phyloP scores from a whole-genome alignment of 2,329 filamentous ascomycete species.

The Aspergillus candidus region DNA sequence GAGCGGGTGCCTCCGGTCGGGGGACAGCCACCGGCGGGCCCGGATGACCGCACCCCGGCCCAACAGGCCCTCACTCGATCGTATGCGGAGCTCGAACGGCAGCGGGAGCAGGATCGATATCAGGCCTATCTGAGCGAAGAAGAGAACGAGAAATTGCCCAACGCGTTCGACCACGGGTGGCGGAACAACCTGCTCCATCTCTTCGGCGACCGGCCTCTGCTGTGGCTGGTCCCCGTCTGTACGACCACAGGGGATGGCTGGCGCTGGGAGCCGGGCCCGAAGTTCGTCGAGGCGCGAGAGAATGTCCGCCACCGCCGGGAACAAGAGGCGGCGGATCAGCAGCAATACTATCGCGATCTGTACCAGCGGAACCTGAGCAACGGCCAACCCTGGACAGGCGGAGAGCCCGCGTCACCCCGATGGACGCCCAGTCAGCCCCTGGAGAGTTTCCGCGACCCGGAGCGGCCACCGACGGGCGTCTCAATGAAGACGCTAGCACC shows the following conservation, averaged over 20 bases:
- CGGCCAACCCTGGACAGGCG: conserved; percentile 21
- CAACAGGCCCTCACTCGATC: conserved; percentile 41
- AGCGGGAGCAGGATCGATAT: conserved; percentile 62
- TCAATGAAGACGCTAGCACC: conserved; percentile 40
- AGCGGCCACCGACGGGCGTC: conserved; percentile 35
- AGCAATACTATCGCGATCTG: conserved; percentile 30
- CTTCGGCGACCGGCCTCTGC: conserved; percentile 64
- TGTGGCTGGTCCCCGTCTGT: conserved; percentile 76
- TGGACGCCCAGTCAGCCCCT: conserved; percentile 18
- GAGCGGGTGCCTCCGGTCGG: conserved; percentile 39
- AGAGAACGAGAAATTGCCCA: conserved; percentile 80
- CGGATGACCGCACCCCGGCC: conserved; percentile 38
- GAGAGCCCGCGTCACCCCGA: conserved; percentile 12
- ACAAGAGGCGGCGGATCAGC: conserved; percentile 23
- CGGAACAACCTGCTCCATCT: conserved; percentile 72
- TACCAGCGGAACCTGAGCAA: conserved; percentile 32
- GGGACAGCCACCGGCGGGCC: conserved; percentile 2
- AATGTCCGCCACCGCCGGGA: conserved; percentile 25
- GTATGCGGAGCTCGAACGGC: conserved; percentile 54
- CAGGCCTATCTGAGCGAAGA: conserved; percentile 81
- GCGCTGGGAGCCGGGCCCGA: conserved; percentile 80
- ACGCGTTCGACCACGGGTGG: conserved; percentile 88
- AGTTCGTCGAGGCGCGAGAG: conserved; percentile 62
- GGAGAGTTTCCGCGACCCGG: conserved; percentile 15
- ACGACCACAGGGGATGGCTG: conserved; percentile 91